Conservation (phyloP, 306 rosid genomes). For the Coriaria nepalensis region DNA sequence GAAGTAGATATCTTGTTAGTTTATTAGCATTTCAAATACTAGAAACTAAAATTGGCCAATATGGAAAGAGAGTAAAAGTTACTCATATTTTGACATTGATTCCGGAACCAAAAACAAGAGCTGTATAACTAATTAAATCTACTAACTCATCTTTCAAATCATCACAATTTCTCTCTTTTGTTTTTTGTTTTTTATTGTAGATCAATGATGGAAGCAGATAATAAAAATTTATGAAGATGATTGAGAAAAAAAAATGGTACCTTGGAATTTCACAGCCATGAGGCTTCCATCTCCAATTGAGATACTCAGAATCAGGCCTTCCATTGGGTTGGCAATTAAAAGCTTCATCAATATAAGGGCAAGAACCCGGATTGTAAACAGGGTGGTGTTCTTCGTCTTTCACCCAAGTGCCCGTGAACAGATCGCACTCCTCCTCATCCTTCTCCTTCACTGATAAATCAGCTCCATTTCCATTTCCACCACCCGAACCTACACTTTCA, state of each 20-base stretch:
- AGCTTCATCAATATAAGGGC: slow-evolving; percentile 91
- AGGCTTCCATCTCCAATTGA: slow-evolving; percentile 95
- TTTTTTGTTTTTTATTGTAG: not conserved
- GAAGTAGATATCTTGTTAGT: too few species aligned
- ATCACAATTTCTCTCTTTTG: too few species aligned
- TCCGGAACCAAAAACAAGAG: too few species aligned
- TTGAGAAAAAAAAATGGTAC: slow-evolving; percentile 18
- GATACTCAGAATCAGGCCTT: slow-evolving; percentile 46
- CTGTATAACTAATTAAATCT: too few species aligned
- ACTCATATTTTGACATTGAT: too few species aligned
- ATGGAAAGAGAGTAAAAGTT: too few species aligned
- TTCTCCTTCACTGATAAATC: slow-evolving; percentile 12
- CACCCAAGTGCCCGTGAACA: slow-evolving; percentile 71
- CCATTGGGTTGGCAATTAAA: slow-evolving; percentile 72
- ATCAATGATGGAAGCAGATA: not conserved
- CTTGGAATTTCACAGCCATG: slow-evolving; percentile 72
- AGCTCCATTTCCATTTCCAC: slow-evolving; percentile 1
- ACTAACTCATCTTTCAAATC: too few species aligned
- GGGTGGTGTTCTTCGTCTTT: slow-evolving; percentile 50
- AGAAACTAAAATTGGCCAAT: too few species aligned
- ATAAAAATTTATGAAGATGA: not conserved
- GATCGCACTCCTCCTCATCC: slow-evolving; percentile 37
- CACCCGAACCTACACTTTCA: not conserved
- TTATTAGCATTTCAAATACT: too few species aligned
- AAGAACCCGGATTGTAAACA: slow-evolving; percentile 55